Base-by-base conservation (phyloP, 208 protist genomes). In the Herpetomonas tarakana region DNA sequence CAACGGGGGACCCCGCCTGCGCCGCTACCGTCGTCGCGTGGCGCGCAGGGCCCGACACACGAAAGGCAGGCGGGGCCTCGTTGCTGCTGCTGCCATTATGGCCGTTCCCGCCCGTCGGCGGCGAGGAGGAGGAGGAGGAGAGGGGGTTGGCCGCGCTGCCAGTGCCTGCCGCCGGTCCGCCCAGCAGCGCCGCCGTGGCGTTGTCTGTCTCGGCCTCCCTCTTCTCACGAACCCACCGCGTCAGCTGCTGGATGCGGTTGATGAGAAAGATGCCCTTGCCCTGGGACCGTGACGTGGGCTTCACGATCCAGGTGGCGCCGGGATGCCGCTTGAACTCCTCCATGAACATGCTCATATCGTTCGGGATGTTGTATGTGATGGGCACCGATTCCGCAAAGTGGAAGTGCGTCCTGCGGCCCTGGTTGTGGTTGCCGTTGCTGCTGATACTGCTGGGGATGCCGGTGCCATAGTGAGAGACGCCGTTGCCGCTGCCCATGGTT, bases 181-280 rank as follows among this genome's bases (percentile, higher is more conserved):
- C 35, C 9, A 41, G 14, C 35, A 41, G 14, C 9, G 6, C 14
- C 9, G 9, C 14, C 9, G 9, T 41, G 9, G 35, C 35, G 9
- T 18, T 14, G 9, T 41, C 35, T 14, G 35, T 14, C 39, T 92
- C 81, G 27, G 58, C 57, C 19, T 82, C 80, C 56, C 78, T 77
- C 62, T 83, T 85, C 52, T 91, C 76, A 52, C 80, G 79, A 2
- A 85, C 52, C 84, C 81, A 89, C n/a, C 72, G 81, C 52, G 79
- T 84, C 44, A 98, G 62, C 71, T 98, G 92, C 50, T 83, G 63
- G 9, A 98, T 65, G 57, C 93, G 88, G 67, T 91, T 96, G 54
- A 98, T 86, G 44, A 99, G 76, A 56, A 98, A 98, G 39, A 99
- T 99, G 30, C 98, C 98, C n/a, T 85, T 88, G 35, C 98, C 98